Base-by-base conservation (phyloP, 2,329 filamentous ascomycete species). In the Clonostachys rosea region DNA sequence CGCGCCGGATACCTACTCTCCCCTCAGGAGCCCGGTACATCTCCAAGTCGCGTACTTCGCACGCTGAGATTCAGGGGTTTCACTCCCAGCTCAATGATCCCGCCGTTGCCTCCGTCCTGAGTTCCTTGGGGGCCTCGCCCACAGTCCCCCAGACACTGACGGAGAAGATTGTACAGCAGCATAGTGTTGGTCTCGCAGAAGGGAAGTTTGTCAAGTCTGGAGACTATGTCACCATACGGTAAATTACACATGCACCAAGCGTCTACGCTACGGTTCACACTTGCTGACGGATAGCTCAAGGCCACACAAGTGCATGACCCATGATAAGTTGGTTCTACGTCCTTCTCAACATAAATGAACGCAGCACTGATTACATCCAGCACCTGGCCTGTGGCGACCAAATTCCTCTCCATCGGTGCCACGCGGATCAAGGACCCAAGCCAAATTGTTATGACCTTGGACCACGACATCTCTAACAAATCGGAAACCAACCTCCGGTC, bases 401-500 rank as follows among this genome's bases (percentile, higher is more conserved):
- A 92, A 63, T 91, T 91, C 67, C 86, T 88, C 78, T 81, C 80
- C 5, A 89, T 92, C 50, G 89, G 89, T 5, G 88, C 87, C 2
- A 80, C 84, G 55, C 75, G 18, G 16, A 20, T 37, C 33, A 74
- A 89, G 55, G 71, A 91, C 62, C 77, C 76, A 4, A 69, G 74
- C 17, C 16, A 17, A 80, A 6, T 69, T 75, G 87, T 96, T 17
- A 85, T 94, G 74, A 87, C 89, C 0, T 69, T 95, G 3, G 91
- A 96, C 59, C 91, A 96, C 60, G 89, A 96, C 56, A 87, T 96
- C 0, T 89, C 95, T 61, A 94, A 95, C 65, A 88, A 84, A 66
- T 81, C 73, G 47, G 84, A 88, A 51, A 71, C 80, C 52, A 96
- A 96, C 58, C 63, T 96, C 40, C 24, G 24, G 24, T 30, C 24